phyloP scores from a whole-genome alignment of 163 green algal genomes.

The Scenedesmus sp. region DNA sequence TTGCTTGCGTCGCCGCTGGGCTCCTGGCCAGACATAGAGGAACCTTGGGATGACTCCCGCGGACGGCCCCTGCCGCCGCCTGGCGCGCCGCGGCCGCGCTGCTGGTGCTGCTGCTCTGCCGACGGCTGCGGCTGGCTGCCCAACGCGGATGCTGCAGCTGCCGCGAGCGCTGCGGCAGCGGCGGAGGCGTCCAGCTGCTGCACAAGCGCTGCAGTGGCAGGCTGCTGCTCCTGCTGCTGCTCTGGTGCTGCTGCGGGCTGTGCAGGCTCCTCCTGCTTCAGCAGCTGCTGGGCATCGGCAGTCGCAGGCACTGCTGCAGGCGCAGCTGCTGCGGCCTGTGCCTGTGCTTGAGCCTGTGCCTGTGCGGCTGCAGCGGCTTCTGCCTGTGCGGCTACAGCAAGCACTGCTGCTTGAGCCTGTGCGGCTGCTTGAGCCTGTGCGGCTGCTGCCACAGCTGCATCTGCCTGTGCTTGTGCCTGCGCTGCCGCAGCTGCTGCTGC shows the following conservation, averaged over 20 bases:
- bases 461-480: background rate
- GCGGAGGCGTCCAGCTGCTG: background rate
- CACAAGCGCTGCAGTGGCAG: background rate
- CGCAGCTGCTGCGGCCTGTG: background rate
- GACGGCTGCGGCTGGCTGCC: background rate
- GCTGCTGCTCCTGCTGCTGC: background rate
- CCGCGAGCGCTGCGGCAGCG: background rate
- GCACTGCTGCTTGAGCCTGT: background rate
- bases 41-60: background rate
- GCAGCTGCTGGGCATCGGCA: background rate
- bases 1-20: background rate
- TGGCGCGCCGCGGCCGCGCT: background rate
- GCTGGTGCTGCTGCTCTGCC: background rate
- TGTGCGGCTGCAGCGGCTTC: slow-evolving; percentile 4
- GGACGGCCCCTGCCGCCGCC: background rate
- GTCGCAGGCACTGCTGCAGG: background rate
- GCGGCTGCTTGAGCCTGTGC: background rate
- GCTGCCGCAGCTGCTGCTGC: background rate
- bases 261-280: background rate
- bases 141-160: background rate
- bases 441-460: slow-evolving; percentile 9
- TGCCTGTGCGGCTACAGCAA: slow-evolving; percentile 2
- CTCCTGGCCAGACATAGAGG: background rate
- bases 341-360: background rate
- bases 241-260: background rate